Conservation (phyloP, 371 early-diverging fungal genomes). For the Mucor velutinosus region DNA sequence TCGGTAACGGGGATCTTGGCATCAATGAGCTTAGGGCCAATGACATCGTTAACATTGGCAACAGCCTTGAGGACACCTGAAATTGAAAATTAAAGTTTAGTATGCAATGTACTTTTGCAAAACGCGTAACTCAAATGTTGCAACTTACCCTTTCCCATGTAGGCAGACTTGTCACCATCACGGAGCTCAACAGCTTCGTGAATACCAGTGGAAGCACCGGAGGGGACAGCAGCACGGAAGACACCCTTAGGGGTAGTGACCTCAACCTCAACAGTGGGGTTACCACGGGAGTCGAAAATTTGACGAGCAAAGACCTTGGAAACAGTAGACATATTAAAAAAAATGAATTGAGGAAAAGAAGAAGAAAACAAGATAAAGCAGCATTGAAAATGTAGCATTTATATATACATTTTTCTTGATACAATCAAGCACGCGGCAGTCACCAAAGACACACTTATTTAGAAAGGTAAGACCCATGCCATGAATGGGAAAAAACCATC, state of each 20-base stretch:
- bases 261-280: slow-evolving; percentile 99
- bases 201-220: slow-evolving; percentile 99
- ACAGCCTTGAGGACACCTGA: slow-evolving; percentile 92
- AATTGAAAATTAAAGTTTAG: neutral
- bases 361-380: neutral
- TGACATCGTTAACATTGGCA: slow-evolving; percentile 88
- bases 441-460: slow-evolving; percentile 8
- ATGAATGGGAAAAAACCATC: slow-evolving; percentile 11
- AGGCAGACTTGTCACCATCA: slow-evolving; percentile 83
- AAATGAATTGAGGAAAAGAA: slow-evolving; percentile 1
- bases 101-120: neutral
- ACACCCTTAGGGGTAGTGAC: slow-evolving; percentile 88
- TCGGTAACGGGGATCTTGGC: slow-evolving; percentile 78
- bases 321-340: slow-evolving; percentile 43
- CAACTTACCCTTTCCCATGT: slow-evolving; percentile 91
- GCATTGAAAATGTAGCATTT: neutral
- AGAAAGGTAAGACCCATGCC: slow-evolving; percentile 23
- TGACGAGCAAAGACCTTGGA: slow-evolving; percentile 93
- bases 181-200: slow-evolving; percentile 99
- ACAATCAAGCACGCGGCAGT: slow-evolving; percentile 15
- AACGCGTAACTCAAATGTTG: neutral
- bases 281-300: slow-evolving; percentile 99
- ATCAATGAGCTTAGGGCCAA: slow-evolving; percentile 84
- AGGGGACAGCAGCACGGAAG: slow-evolving; percentile 98
- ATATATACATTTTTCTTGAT: slow-evolving; percentile 12